Conservation (phyloP, 2,329 filamentous ascomycete species). For the Alternaria gaisen region DNA sequence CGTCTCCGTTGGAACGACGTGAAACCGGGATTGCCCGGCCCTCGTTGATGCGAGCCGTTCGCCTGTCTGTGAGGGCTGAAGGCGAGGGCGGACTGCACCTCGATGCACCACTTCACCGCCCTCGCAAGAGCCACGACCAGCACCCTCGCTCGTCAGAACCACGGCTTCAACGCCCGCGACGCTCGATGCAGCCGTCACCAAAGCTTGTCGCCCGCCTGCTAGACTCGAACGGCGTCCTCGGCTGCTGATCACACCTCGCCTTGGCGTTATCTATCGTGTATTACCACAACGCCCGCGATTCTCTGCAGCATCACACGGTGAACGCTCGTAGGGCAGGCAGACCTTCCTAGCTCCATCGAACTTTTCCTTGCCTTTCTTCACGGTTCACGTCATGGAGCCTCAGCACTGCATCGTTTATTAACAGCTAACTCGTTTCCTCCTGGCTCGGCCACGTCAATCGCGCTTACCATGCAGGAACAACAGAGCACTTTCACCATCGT, state of each 20-base stretch:
- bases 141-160: not conserved
- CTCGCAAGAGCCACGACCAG: conserved; percentile 7
- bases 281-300: not conserved
- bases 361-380: conserved; percentile 17
- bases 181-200: not conserved
- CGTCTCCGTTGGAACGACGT: conserved; percentile 18
- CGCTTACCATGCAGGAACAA: conserved; percentile 49
- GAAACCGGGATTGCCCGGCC: conserved; percentile 39
- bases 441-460: conserved; percentile 47
- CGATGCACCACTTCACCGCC: conserved; percentile 14
- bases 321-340: conserved; percentile 32
- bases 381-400: conserved; percentile 28
- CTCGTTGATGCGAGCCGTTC: conserved; percentile 17
- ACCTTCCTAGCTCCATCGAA: conserved; percentile 24
- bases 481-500: conserved; percentile 36
- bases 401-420: conserved; percentile 15
- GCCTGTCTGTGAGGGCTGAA: conserved; percentile 8
- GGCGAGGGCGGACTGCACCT: not conserved
- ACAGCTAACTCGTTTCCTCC: conserved; percentile 25
- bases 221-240: no score
- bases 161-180: not conserved
- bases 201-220: conserved; percentile 2
- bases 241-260: conserved; percentile 18
- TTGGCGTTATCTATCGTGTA: conserved; percentile 15
- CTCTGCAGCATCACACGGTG: conserved; percentile 10